Conservation (phyloP, 2,329 filamentous ascomycete genomes). For the Penicillium capsulatum region DNA sequence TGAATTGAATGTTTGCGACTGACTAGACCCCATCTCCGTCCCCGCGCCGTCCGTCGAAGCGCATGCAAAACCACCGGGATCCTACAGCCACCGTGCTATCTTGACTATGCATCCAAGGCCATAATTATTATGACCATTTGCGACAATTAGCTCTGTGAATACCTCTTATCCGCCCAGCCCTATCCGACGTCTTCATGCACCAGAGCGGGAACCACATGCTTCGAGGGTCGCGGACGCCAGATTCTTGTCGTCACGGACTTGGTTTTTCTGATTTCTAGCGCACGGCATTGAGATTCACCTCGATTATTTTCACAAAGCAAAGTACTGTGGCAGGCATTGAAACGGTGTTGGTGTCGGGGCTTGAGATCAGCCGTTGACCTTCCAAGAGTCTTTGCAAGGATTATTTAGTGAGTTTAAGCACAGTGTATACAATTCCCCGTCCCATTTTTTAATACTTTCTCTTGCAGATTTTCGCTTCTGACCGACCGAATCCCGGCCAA, state of each 20-base stretch:
- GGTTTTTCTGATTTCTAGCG: too few species aligned
- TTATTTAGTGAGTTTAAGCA: too few species aligned
- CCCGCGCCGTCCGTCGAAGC: constrained; percentile 12
- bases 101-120: constrained; percentile 23
- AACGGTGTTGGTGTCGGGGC: too few species aligned
- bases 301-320: too few species aligned
- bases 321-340: too few species aligned
- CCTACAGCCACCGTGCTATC: constrained; percentile 28
- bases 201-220: constrained; percentile 17
- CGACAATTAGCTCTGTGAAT: constrained; percentile 24
- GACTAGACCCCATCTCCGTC: constrained; percentile 1
- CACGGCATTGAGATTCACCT: too few species aligned
- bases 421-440: background rate
- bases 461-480: too few species aligned
- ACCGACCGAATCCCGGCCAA: too few species aligned
- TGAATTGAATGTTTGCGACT: constrained; percentile 9
- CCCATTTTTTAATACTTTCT: too few species aligned
- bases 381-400: too few species aligned
- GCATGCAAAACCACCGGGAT: constrained; percentile 24
- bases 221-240: constrained; percentile 7
- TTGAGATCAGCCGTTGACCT: too few species aligned
- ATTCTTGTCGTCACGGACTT: too few species aligned
- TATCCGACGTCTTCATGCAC: constrained; percentile 15
- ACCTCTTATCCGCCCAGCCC: constrained; percentile 10
- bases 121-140: constrained; percentile 25